These are phyloP conservation scores for Exophiala dermatitidis DNA, from an alignment of 2,329 filamentous ascomycete species.

Conservation along the genomic window DNA sequence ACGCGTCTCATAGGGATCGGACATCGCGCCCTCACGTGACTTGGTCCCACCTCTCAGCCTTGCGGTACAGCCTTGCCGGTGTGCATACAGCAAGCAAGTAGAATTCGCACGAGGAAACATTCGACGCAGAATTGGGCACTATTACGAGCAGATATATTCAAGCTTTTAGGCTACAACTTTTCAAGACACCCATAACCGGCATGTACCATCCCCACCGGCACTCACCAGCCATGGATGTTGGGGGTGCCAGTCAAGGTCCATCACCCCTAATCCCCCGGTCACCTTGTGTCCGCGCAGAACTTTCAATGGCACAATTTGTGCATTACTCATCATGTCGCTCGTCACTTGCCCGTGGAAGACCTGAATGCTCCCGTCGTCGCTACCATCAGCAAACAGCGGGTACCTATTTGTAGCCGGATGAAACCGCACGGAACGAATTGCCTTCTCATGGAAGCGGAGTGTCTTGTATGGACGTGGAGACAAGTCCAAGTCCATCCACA, in stretches of 20 bases:
- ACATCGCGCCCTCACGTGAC: background rate
- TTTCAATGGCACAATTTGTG: constrained; percentile 92
- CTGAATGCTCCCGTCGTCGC: constrained; percentile 88
- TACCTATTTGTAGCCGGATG: constrained; percentile 63
- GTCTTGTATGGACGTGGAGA: constrained; percentile 91
- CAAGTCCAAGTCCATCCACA: constrained; percentile 96
- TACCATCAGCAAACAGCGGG: constrained; percentile 88
- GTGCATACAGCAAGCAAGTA: background rate
- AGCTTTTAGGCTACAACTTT: background rate
- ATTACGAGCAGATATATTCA: background rate
- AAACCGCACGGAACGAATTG: constrained; percentile 81
- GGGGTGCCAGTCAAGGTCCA: constrained; percentile 95
- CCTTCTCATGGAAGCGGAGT: constrained; percentile 85
- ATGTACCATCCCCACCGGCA: constrained; percentile 88
- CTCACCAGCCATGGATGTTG: constrained; percentile 89
- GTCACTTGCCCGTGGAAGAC: constrained; percentile 97
- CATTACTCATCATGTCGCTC: constrained; percentile 90
- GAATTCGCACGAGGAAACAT: background rate
- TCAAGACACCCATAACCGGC: constrained; percentile 71
- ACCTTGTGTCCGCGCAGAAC: constrained; percentile 86
- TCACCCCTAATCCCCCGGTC: constrained; percentile 68
- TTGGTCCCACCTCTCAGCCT: no score
- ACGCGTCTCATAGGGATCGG: background rate
- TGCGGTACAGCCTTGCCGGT: no score
- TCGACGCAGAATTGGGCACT: background rate